phyloP scores from a whole-genome alignment of 768 basidiomycete genomes.

The Gautieria morchelliformis region DNA sequence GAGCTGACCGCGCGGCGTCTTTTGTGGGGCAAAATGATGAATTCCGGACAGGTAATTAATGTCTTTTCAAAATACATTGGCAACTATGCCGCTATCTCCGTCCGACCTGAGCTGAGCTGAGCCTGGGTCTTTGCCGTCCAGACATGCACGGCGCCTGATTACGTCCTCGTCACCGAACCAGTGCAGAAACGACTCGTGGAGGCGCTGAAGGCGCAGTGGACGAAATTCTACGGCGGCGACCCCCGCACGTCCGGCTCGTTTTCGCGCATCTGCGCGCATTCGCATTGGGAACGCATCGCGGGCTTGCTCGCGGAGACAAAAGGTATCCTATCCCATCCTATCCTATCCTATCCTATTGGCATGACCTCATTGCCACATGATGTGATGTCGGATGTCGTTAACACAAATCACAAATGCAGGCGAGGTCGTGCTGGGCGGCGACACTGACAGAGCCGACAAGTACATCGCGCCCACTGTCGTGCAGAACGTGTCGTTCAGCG shows the following conservation, averaged over 20 bases:
- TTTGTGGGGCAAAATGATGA: constrained; percentile 70
- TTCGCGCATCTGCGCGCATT: constrained; percentile 41
- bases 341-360: too few species aligned
- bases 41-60: constrained; percentile 44
- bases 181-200: constrained; percentile 30
- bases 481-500: constrained; percentile 46
- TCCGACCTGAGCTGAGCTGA: too few species aligned
- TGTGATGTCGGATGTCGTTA: background rate
- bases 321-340: constrained; percentile 36
- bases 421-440: constrained; percentile 53
- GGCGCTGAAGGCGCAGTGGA: constrained; percentile 35
- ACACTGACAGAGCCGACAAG: constrained; percentile 42
- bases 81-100: background rate
- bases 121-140: too few species aligned
- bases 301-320: constrained; percentile 53
- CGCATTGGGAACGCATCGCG: constrained; percentile 52
- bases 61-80: background rate
- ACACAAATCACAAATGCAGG: background rate
- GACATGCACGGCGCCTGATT: constrained; percentile 60
- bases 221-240: constrained; percentile 45
- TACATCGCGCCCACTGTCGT: constrained; percentile 72
- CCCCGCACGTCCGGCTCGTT: constrained; percentile 35
- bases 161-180: constrained; percentile 35
- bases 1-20: constrained; percentile 56
- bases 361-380: background rate